Evolutionary conservation across 2,329 filamentous ascomycete genomes (phyloP).

Genomic region (Colletotrichum sp.): DNA sequence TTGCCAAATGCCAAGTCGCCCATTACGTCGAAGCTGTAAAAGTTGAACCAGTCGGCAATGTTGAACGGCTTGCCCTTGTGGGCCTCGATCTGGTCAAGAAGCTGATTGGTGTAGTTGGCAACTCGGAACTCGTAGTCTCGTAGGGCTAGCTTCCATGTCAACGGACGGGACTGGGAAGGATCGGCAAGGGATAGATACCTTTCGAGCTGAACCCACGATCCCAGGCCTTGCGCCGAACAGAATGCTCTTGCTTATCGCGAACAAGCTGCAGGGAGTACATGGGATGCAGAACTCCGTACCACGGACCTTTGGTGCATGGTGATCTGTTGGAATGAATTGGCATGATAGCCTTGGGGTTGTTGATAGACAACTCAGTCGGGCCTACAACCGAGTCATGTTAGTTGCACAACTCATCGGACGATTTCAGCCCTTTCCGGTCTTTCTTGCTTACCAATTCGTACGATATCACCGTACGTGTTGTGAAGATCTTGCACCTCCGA

Average conservation of each 20-base stretch:
- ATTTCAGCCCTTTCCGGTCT: neutral
- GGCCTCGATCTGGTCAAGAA: slow-evolving; percentile 26
- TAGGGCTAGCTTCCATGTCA: slow-evolving; percentile 8
- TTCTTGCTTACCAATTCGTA: slow-evolving; percentile 27
- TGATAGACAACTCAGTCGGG: slow-evolving; percentile 36
- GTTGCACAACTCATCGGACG: neutral
- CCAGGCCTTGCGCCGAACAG: slow-evolving; percentile 36
- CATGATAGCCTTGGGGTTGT: slow-evolving; percentile 29
- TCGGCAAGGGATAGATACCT: slow-evolving; percentile 15
- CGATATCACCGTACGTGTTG: slow-evolving; percentile 32
- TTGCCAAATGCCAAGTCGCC: slow-evolving; percentile 44
- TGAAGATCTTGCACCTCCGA: slow-evolving; percentile 31
- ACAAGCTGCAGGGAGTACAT: slow-evolving; percentile 32
- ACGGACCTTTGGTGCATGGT: slow-evolving; percentile 34
- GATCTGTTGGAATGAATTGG: slow-evolving; percentile 31
- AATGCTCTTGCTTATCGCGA: slow-evolving; percentile 33
- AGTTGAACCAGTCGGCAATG: slow-evolving; percentile 35
- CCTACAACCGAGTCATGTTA: slow-evolving; percentile 21
- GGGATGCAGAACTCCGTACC: slow-evolving; percentile 35
- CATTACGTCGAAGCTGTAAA: slow-evolving; percentile 45
- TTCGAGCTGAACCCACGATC: slow-evolving; percentile 34
- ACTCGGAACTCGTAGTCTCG: slow-evolving; percentile 33
- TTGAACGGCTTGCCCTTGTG: slow-evolving; percentile 28
- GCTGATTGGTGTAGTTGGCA: slow-evolving; percentile 24
- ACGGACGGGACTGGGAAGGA: no score